Conservation (phyloP, 2,329 filamentous ascomycete species). For the Ophiosphaerella narmari region DNA sequence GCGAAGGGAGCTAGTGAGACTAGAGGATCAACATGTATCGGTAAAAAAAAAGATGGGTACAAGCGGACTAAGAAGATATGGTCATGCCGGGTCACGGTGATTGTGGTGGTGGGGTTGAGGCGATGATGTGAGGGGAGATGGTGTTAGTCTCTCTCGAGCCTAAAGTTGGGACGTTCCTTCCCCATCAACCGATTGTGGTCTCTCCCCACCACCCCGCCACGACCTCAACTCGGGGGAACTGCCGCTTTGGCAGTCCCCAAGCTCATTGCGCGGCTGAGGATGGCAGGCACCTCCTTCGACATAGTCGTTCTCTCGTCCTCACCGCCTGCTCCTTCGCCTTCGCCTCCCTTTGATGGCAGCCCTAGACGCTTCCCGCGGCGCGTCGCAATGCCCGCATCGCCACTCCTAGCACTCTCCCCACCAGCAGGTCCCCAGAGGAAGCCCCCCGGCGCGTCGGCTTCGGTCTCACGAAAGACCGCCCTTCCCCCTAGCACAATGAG, state of each 20-base stretch:
- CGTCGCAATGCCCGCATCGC: conserved; percentile 33
- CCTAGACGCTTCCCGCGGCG: conserved; percentile 25
- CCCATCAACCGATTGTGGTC: not conserved
- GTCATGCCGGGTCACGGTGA: no score
- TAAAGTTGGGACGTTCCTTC: not conserved
- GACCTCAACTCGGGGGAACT: conserved; percentile 3
- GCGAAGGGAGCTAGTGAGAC: no score
- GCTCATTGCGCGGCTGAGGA: conserved; percentile 17
- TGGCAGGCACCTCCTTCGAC: conserved; percentile 31
- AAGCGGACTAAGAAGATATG: no score
- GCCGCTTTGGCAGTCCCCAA: conserved; percentile 11
- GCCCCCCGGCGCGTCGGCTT: conserved; percentile 29
- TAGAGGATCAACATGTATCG: no score
- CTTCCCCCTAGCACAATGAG: conserved; percentile 30
- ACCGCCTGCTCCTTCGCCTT: conserved; percentile 30
- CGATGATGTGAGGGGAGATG: no score
- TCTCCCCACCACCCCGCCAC: conserved; percentile 2
- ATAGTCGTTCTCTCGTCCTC: conserved; percentile 40
- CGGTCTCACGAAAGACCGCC: conserved; percentile 29
- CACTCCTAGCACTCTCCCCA: conserved; percentile 30
- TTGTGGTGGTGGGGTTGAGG: no score
- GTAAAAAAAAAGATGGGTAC: no score
- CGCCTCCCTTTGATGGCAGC: conserved; percentile 13
- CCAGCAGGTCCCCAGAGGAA: conserved; percentile 18
- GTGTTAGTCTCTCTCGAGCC: not conserved